Evolutionary conservation across 2,329 filamentous ascomycete genomes (phyloP).

Genomic region (Aspergillus sp.): DNA sequence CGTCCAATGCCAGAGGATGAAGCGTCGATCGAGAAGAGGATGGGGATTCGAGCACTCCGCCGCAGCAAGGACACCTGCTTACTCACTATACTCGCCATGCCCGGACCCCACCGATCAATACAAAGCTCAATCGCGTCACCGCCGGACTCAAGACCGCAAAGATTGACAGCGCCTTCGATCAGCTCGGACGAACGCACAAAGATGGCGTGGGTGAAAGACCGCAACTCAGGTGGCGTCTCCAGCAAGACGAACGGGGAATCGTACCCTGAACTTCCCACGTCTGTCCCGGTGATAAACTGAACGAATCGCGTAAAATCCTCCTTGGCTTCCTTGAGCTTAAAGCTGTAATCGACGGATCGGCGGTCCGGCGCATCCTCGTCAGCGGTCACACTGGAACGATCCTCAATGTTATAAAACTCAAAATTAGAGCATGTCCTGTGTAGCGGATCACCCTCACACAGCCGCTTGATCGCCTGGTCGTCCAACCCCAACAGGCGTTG

Average conservation of each 20-base stretch:
- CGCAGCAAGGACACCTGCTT: conserved; percentile 58
- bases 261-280: conserved; percentile 51
- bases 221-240: conserved; percentile 57
- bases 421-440: conserved; percentile 49
- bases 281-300: conserved; percentile 55
- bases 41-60: conserved; percentile 54
- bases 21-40: conserved; percentile 56
- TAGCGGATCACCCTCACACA: conserved; percentile 44
- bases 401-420: conserved; percentile 49
- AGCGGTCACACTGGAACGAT: conserved; percentile 30
- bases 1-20: conserved; percentile 15
- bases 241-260: conserved; percentile 61
- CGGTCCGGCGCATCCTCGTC: conserved; percentile 42
- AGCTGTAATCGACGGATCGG: conserved; percentile 45
- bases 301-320: conserved; percentile 61
- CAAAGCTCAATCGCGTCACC: conserved; percentile 61
- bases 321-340: conserved; percentile 53
- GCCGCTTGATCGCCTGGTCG: conserved; percentile 41
- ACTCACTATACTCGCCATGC: conserved; percentile 50
- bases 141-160: conserved; percentile 55
- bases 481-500: conserved; percentile 42
- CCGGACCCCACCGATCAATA: conserved; percentile 56
- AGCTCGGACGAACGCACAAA: conserved; percentile 38
- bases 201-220: conserved; percentile 47
- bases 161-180: conserved; percentile 35